A percentile compares a stretch with the other conserved stretches of the same genome.
Evolutionary conservation across 371 early-diverging fungal species (phyloP).

Genomic region (Mortierella sp.): DNA sequence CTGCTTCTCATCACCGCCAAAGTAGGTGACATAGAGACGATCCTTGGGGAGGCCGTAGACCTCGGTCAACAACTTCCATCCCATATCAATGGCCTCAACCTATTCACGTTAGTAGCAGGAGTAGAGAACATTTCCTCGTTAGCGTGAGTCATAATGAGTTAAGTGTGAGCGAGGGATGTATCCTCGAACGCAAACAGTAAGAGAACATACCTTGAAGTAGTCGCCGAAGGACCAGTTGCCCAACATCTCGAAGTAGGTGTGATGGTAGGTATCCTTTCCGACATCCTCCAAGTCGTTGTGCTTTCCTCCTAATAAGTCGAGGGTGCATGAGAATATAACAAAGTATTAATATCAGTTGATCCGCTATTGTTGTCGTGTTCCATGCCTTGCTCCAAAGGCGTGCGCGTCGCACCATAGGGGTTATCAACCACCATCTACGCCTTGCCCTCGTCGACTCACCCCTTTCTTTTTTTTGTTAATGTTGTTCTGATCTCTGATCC

Average conservation of each 20-base stretch:
- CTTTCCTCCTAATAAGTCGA: conserved; percentile 90
- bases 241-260: conserved; percentile 99
- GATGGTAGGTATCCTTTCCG: conserved; percentile 99
- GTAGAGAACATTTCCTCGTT: not conserved
- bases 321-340: not conserved
- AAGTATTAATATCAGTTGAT: not conserved
- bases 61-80: conserved; percentile 96
- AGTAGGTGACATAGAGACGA: conserved; percentile 98
- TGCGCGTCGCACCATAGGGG: not conserved
- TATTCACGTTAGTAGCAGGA: conserved; percentile 26
- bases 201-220: conserved; percentile 92
- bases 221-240: conserved; percentile 99
- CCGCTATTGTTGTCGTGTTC: not conserved
- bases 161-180: not conserved
- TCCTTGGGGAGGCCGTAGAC: conserved; percentile 90
- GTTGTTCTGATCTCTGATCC: no score
- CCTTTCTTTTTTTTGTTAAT: not conserved
- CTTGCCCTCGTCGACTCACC: conserved; percentile 5
- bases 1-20: conserved; percentile 92
- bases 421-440: not conserved
- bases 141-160: not conserved
- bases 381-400: not conserved
- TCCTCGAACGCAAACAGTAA: not conserved
- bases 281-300: conserved; percentile 99
- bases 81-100: conserved; percentile 93